Evolutionary conservation across 2,329 filamentous ascomycete species (phyloP).

Genomic region (Biscogniauxia mediterranea): DNA sequence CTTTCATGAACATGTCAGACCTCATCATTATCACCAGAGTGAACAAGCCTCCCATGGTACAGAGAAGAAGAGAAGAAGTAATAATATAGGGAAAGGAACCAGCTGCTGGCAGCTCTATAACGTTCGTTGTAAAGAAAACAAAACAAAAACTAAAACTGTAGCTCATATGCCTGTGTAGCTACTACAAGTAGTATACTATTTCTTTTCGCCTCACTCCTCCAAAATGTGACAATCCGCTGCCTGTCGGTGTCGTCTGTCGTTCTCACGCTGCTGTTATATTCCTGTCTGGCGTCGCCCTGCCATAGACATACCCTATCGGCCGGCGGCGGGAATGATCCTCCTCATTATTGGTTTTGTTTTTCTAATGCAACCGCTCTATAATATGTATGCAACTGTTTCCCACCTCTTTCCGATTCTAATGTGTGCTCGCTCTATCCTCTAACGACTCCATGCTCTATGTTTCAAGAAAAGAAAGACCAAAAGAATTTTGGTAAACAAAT

Average conservation of each 20-base stretch:
- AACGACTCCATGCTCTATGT: background rate
- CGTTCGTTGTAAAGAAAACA: background rate
- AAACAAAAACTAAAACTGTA: background rate
- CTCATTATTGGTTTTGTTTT: background rate
- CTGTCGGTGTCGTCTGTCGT: background rate
- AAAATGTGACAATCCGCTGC: background rate
- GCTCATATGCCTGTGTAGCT: background rate
- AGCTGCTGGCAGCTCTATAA: background rate
- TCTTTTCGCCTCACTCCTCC: background rate
- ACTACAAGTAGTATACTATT: background rate
- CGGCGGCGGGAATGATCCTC: background rate
- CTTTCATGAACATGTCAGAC: background rate
- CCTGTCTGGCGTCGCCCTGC: background rate
- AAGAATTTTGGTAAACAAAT: too few species aligned
- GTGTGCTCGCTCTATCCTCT: background rate
- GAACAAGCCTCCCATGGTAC: background rate
- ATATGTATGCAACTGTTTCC: background rate
- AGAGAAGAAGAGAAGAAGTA: background rate
- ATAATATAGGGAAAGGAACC: background rate
- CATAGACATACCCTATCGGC: background rate
- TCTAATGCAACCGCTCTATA: background rate
- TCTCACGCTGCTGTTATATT: background rate
- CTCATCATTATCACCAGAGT: background rate
- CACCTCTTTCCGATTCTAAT: background rate
- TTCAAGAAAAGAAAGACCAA: background rate